Conservation (phyloP, 805 yeast genomes). For the Ogataea paradorogensis region DNA sequence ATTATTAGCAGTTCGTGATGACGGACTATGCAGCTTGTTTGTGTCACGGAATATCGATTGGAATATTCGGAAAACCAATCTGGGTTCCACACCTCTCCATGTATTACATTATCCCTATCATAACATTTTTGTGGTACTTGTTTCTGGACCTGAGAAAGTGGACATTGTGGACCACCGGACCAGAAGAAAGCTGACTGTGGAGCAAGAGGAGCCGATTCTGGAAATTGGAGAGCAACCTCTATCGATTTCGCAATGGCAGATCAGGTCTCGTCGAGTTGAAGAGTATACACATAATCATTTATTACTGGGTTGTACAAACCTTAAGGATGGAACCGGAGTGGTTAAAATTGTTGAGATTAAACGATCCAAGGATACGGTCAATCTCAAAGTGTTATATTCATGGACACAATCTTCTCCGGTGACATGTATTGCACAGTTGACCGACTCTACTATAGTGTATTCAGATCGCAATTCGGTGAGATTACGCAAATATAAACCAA, state of each 20-base stretch:
- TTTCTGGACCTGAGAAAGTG: conserved; percentile 17
- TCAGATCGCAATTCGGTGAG: conserved; percentile 16
- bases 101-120: conserved; percentile 26
- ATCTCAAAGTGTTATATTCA: conserved; percentile 15
- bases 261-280: conserved; percentile 20
- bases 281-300: conserved; percentile 26
- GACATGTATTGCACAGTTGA: conserved; percentile 21
- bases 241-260: conserved; percentile 35
- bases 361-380: conserved; percentile 13
- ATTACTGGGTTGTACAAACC: conserved; percentile 33
- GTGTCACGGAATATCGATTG: conserved; percentile 17
- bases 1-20: conserved; percentile 32
- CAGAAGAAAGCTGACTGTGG: conserved; percentile 7
- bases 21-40: conserved; percentile 30
- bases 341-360: conserved; percentile 31
- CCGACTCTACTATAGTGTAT: conserved; percentile 26
- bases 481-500: conserved; percentile 18
- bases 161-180: conserved; percentile 26
- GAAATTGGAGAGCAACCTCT: conserved; percentile 28
- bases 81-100: conserved; percentile 28
- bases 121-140: conserved; percentile 21
- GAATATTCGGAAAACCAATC: conserved; percentile 23
- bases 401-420: conserved; percentile 25
- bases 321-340: conserved; percentile 17
- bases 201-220: conserved; percentile 9